phyloP scores from a whole-genome alignment of 345 rosid species.

The Gossypium stocksii region DNA sequence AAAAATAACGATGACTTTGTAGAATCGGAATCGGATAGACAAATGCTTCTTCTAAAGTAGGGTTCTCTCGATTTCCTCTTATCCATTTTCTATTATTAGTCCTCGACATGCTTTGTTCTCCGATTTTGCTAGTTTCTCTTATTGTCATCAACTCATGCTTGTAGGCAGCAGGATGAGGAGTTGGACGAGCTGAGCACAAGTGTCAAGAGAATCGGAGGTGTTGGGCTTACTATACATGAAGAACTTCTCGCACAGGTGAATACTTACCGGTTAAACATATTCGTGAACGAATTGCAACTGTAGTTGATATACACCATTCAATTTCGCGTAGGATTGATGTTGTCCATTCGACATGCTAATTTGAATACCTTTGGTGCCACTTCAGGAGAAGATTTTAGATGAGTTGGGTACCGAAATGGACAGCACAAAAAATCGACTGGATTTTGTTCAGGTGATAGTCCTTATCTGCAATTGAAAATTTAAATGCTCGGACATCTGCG shows the following conservation, averaged over 20 bases:
- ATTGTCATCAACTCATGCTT: not conserved
- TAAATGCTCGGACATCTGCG: too few relatives aligned
- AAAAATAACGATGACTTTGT: constrained; percentile 69
- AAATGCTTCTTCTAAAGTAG: constrained; percentile 68
- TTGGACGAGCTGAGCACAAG: constrained; percentile 91
- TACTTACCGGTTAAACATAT: not conserved
- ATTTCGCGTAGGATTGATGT: too few relatives aligned
- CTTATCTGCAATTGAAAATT: too few relatives aligned
- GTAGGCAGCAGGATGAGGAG: constrained; percentile 96
- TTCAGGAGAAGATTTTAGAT: constrained; percentile 80
- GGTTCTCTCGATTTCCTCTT: not conserved
- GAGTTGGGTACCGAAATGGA: constrained; percentile 88
- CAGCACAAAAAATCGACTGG: constrained; percentile 82
- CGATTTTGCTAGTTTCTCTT: not conserved
- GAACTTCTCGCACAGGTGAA: constrained; percentile 85
- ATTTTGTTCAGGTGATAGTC: constrained; percentile 80
- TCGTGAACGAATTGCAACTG: too few relatives aligned
- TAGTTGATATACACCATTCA: too few relatives aligned
- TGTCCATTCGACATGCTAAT: not conserved
- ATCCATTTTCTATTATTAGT: not conserved
- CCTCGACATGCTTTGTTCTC: not conserved
- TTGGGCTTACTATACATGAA: constrained; percentile 95
- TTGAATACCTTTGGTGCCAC: not conserved
- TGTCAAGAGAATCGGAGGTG: constrained; percentile 87
- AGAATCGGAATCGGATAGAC: constrained; percentile 91